Percentiles rank a stretch among this genome's conserved stretches.
Conservation (phyloP, 176 grass and related monocot genomes). For the bread wheat (Triticum aestivum) region DNA sequence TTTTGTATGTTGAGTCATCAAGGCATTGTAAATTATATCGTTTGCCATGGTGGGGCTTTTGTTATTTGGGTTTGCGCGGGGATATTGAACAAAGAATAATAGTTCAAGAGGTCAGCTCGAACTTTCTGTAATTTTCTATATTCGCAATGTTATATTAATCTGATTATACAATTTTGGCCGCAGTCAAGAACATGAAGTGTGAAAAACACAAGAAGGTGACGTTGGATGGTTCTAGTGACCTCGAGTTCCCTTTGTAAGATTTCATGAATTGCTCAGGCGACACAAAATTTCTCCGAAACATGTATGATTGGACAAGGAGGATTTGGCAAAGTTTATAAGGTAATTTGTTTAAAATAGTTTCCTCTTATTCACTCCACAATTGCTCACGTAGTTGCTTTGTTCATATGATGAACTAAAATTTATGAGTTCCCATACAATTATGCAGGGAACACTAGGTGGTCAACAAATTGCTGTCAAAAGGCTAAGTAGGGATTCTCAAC, state of each 20-base stretch:
- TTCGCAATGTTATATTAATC: not conserved
- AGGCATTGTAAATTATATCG: not conserved
- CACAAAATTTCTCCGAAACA: conserved; percentile 34
- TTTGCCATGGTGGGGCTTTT: not conserved
- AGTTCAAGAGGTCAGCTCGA: not conserved
- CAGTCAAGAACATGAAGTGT: not conserved
- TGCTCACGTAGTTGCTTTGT: not conserved
- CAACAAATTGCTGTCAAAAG: conserved; percentile 45
- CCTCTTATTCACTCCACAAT: not conserved
- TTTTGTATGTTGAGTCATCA: not conserved
- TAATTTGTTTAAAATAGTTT: not conserved
- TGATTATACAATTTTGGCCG: not conserved
- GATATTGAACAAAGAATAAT: not conserved
- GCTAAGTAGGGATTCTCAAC: conserved; percentile 33
- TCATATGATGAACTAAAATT: not conserved
- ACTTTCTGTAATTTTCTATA: not conserved
- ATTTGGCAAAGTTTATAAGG: conserved; percentile 57
- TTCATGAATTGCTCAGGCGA: conserved; percentile 15
- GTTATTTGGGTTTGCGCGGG: not conserved
- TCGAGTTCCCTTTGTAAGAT: conserved; percentile 32
- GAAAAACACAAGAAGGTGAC: too few relatives aligned
- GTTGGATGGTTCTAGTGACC: not conserved
- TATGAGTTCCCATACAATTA: not conserved
- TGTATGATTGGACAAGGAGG: conserved; percentile 45
- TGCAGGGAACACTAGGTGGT: conserved; percentile 27